These are phyloP conservation scores for Erodium maritimum DNA, from an alignment of 345 rosid genomes.

Conservation along the genomic window DNA sequence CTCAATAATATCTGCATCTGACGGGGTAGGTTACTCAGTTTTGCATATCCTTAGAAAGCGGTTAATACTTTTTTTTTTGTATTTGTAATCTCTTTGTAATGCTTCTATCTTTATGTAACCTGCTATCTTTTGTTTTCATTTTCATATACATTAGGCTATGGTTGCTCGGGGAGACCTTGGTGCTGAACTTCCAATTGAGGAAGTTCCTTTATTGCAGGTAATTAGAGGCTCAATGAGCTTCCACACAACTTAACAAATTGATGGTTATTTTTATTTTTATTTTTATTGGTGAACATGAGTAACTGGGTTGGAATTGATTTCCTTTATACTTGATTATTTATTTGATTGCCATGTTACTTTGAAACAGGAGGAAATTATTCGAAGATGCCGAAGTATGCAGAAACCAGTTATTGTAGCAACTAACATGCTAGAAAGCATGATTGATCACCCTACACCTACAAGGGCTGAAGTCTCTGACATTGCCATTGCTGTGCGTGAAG, in stretches of 20 bases:
- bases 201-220: constrained; percentile 93
- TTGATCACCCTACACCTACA: constrained; percentile 92
- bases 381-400: constrained; percentile 75
- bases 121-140: neutral
- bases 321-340: neutral
- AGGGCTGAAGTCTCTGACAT: constrained; percentile 98
- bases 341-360: neutral
- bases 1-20: constrained; percentile 79
- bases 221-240: neutral
- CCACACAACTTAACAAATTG: neutral
- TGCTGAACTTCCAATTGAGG: constrained; percentile 98
- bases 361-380: constrained; percentile 76
- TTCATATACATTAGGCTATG: constrained; percentile 52
- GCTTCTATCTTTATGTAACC: neutral
- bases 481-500: constrained; percentile 93
- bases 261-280: too few relatives aligned
- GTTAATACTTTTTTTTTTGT: neutral
- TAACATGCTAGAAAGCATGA: constrained; percentile 98
- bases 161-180: constrained; percentile 99
- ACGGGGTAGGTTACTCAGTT: constrained; percentile 58
- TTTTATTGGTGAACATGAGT: neutral
- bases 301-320: neutral
- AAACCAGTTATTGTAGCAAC: constrained; percentile 96
- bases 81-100: too few relatives aligned
- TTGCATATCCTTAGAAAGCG: neutral